A percentile compares a stretch with the other conserved stretches of the same genome.
phyloP scores from a whole-genome alignment of 2,329 filamentous ascomycete species.

The Xenosphaeropsis pyriputrescens region DNA sequence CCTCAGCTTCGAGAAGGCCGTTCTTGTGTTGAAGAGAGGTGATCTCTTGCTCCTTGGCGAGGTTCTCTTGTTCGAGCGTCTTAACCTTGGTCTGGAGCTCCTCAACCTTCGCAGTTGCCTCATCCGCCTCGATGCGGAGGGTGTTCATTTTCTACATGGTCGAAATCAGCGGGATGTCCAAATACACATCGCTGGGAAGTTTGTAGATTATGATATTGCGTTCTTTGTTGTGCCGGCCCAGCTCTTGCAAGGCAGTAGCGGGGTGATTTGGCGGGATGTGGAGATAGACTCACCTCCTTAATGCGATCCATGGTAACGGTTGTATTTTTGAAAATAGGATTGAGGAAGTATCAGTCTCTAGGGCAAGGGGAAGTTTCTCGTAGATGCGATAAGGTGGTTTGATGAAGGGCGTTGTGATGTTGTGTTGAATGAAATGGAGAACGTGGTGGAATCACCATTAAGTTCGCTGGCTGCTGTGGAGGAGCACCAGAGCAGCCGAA shows the following conservation, averaged over 20 bases:
- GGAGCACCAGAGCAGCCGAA: too few species aligned
- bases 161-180: not conserved
- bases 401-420: too few species aligned
- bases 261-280: conserved; percentile 9
- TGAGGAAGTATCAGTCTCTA: too few species aligned
- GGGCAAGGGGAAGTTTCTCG: too few species aligned
- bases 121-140: conserved; percentile 88
- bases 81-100: conserved; percentile 84
- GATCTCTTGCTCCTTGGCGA: conserved; percentile 96
- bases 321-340: not conserved
- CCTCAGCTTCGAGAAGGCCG: conserved; percentile 72
- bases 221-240: not conserved
- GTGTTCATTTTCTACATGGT: conserved; percentile 74
- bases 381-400: too few species aligned
- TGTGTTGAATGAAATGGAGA: too few species aligned
- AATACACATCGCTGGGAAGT: not conserved
- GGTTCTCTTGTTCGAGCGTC: conserved; percentile 82
- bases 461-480: too few species aligned
- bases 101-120: conserved; percentile 66
- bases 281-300: conserved; percentile 57
- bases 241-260: conserved; percentile 9
- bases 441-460: too few species aligned
- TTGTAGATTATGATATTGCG: conserved; percentile 6
- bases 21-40: conserved; percentile 95
- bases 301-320: conserved; percentile 63